Base-by-base conservation (phyloP, 2,329 filamentous ascomycete genomes). In the Chrysoporthe austroafricana region DNA sequence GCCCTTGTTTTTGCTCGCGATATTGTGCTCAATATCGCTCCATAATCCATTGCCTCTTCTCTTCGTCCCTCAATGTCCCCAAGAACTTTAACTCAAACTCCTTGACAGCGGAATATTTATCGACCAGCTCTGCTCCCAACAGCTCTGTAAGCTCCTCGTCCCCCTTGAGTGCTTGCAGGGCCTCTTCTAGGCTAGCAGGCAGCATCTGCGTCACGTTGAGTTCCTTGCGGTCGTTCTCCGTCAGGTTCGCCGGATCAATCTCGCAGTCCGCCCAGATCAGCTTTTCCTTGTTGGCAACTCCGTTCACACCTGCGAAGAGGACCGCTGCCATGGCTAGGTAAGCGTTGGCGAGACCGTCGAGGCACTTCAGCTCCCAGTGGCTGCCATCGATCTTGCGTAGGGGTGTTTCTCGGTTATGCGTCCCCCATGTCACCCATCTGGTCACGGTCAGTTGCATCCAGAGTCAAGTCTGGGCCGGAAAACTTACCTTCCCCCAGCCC, bases 271-370 rank as follows among this genome's bases (percentile, higher is more conserved):
- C 75, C 78, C 83, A 83, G 14, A 74, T 73, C 60, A 90, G 76
- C 60, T 76, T 70, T 65, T 81, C 77, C 1, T 78, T 76, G 0
- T 79, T 76, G 1, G 74, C 71, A 2, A 92, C 72, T 0, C 91
- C 91, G 1, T 83, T 70, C 0, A 85, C 77, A 0, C 91, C 91
- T 0, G 86, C 86, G 0, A 82, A 83, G 0, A 93, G 74, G 0
- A 93, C 74, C 0, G 87, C 88, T 0, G 85, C 83, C 21, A 91
- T 76, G 0, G 86, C 90, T 1, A 96, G 77, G 74, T 96, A 96
- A 64, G 89, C 86, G 74, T 96, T 96, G 3, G 92, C 91, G 21
- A 93, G 78, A 0, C 92, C 93, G 73, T 96, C 93, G n/a, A 95
- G 74, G 65, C 86, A 88, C 74, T 93, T 90, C 32, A 96, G 73